These are phyloP conservation scores for Botrytis hyacinthi DNA, from an alignment of 2,329 filamentous ascomycete genomes.

Conservation along the genomic window DNA sequence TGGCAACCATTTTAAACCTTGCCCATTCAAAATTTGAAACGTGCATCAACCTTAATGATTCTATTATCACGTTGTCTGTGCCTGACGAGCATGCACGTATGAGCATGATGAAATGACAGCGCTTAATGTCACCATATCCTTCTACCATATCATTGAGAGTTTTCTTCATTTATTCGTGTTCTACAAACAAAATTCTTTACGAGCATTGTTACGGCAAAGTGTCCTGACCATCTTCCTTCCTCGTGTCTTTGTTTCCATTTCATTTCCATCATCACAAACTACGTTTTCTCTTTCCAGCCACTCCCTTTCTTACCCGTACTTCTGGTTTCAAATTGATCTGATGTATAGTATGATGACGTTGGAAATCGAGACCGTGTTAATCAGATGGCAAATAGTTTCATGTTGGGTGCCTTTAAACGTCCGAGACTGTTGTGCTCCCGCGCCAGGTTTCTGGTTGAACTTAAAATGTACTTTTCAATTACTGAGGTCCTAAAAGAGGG, in stretches of 20 bases:
- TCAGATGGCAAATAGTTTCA: constrained; percentile 8
- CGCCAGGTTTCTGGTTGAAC: background rate
- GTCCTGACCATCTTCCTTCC: constrained; percentile 1
- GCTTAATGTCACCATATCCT: constrained; percentile 1
- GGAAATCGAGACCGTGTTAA: background rate
- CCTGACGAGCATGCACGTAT: background rate
- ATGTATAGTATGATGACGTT: background rate
- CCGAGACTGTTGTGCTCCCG: background rate
- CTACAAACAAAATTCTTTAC: background rate
- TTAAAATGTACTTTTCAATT: background rate
- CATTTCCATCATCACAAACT: background rate
- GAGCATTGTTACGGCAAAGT: background rate
- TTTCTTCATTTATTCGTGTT: background rate
- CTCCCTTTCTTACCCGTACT: background rate
- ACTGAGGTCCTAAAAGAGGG: too few relatives aligned
- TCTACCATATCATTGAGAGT: background rate
- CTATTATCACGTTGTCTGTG: background rate
- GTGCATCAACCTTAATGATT: background rate
- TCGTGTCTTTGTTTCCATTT: background rate
- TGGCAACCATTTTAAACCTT: background rate
- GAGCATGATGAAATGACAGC: constrained; percentile 1
- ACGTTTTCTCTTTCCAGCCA: background rate
- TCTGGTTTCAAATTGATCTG: background rate
- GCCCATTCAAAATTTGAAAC: background rate
- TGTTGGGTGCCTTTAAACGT: constrained; percentile 1